A percentile compares a stretch with the other conserved stretches of the same genome.
Conservation (phyloP, 805 yeast species). For the Helenozyma rhizophorensis region DNA sequence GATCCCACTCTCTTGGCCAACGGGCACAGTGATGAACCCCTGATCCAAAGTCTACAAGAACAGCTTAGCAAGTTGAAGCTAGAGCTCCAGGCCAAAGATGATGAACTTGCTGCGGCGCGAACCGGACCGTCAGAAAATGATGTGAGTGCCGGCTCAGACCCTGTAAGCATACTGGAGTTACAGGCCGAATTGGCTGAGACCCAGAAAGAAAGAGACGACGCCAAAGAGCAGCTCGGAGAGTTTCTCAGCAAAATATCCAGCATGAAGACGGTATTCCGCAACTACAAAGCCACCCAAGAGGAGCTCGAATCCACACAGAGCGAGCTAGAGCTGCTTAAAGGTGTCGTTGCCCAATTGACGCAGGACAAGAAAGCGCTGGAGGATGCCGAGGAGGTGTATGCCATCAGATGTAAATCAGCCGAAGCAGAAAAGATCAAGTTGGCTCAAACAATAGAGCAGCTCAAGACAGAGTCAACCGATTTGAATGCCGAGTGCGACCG, state of each 20-base stretch:
- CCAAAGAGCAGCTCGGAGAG: slow-evolving; percentile 57
- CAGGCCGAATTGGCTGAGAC: slow-evolving; percentile 8
- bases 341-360: slow-evolving; percentile 6
- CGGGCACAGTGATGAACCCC: too few relatives aligned
- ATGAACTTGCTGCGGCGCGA: too few relatives aligned
- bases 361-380: slow-evolving; percentile 4
- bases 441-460: slow-evolving; percentile 11
- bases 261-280: slow-evolving; percentile 67
- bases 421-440: slow-evolving; percentile 13
- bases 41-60: too few relatives aligned
- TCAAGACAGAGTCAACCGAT: slow-evolving; percentile 25
- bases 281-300: slow-evolving; percentile 66
- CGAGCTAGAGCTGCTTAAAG: background rate
- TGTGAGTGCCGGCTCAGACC: too few relatives aligned
- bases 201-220: slow-evolving; percentile 47
- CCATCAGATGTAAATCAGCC: slow-evolving; percentile 32
- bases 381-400: slow-evolving; percentile 41
- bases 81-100: slow-evolving; percentile 3
- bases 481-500: slow-evolving; percentile 54
- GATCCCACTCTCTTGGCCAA: too few relatives aligned
- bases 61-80: slow-evolving; percentile 2
- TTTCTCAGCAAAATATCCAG: slow-evolving; percentile 60
- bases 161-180: slow-evolving; percentile 5
- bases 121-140: too few relatives aligned
- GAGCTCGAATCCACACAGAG: slow-evolving; percentile 58